These are phyloP conservation scores for Clonostachys byssicola DNA, from an alignment of 2,329 filamentous ascomycete genomes.

Conservation along the genomic window DNA sequence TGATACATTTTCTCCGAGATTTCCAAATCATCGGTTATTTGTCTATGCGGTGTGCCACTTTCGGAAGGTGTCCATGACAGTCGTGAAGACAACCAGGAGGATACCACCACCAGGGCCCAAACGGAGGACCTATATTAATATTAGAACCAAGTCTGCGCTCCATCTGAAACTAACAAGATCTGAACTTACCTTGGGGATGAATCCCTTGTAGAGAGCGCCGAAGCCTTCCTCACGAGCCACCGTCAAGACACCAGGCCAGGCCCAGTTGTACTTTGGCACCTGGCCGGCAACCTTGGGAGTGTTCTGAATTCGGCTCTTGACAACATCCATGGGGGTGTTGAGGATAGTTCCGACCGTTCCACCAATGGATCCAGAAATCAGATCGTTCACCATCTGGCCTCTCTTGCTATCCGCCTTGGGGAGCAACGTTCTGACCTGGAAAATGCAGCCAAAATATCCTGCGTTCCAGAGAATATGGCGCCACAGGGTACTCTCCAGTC, in stretches of 20 bases:
- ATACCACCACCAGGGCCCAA: conserved; percentile 59
- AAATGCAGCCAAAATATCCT: conserved; percentile 97
- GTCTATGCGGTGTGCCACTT: conserved; percentile 29
- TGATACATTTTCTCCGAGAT: no score
- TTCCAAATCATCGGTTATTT: neutral
- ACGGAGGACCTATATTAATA: conserved; percentile 28
- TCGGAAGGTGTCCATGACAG: conserved; percentile 90
- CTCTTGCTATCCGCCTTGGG: conserved; percentile 78
- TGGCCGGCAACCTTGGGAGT: conserved; percentile 76
- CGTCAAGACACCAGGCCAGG: conserved; percentile 79
- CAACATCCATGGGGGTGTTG: conserved; percentile 95
- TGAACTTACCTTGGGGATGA: conserved; percentile 88
- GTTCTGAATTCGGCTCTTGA: conserved; percentile 98
- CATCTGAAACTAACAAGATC: no score
- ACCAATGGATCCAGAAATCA: conserved; percentile 81
- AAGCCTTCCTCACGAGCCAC: conserved; percentile 94
- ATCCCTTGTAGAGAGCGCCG: conserved; percentile 91
- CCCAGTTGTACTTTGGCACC: conserved; percentile 97
- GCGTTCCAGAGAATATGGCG: conserved; percentile 87
- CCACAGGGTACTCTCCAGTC: conserved; percentile 95
- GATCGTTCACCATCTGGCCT: conserved; percentile 78
- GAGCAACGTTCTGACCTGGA: conserved; percentile 85
- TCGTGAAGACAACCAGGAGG: conserved; percentile 80
- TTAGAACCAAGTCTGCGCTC: neutral
- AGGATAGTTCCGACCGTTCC: conserved; percentile 85